Evolutionary conservation across 2,329 filamentous ascomycete species (phyloP).

Genomic region (Fusarium sp.): DNA sequence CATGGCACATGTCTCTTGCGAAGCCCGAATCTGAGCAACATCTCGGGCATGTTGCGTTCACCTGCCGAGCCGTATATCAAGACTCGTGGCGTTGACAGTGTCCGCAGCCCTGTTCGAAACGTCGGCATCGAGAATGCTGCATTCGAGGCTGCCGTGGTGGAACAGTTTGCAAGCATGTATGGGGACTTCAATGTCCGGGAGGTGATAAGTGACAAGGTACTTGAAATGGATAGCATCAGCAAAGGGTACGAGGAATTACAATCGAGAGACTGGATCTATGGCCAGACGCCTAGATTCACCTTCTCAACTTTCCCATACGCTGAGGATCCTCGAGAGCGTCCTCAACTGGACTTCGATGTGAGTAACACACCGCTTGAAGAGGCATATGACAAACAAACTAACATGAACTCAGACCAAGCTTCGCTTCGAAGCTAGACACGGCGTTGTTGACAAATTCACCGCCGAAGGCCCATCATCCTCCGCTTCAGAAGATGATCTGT

Average conservation of each 20-base stretch:
- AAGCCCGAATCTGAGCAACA: slow-evolving; percentile 78
- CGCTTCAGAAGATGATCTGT: slow-evolving; percentile 19
- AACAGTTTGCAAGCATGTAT: slow-evolving; percentile 78
- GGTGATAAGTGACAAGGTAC: slow-evolving; percentile 63
- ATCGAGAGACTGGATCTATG: slow-evolving; percentile 81
- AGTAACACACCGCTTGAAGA: slow-evolving; percentile 28
- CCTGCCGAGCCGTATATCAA: slow-evolving; percentile 81
- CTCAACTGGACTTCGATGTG: slow-evolving; percentile 62
- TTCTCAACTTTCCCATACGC: slow-evolving; percentile 73
- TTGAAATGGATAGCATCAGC: slow-evolving; percentile 63
- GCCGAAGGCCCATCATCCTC: slow-evolving; percentile 42
- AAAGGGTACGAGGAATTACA: slow-evolving; percentile 54
- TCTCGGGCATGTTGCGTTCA: slow-evolving; percentile 80
- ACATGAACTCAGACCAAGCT: slow-evolving; percentile 48
- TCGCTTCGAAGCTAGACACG: slow-evolving; percentile 54
- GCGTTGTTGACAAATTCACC: slow-evolving; percentile 51
- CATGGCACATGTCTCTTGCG: slow-evolving; percentile 90
- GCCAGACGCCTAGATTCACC: slow-evolving; percentile 86
- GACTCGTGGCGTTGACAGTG: slow-evolving; percentile 90
- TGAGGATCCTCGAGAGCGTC: slow-evolving; percentile 68
- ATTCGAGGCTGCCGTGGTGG: slow-evolving; percentile 69
- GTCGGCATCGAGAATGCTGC: slow-evolving; percentile 66
- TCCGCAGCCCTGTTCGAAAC: slow-evolving; percentile 86
- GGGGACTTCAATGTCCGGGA: slow-evolving; percentile 53
- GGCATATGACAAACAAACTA: slow-evolving; percentile 2